A percentile compares a stretch with the other conserved stretches of the same genome.
These are phyloP conservation scores for Candolleomyces eurysporus DNA, from an alignment of 768 basidiomycete species.

Conservation along the genomic window DNA sequence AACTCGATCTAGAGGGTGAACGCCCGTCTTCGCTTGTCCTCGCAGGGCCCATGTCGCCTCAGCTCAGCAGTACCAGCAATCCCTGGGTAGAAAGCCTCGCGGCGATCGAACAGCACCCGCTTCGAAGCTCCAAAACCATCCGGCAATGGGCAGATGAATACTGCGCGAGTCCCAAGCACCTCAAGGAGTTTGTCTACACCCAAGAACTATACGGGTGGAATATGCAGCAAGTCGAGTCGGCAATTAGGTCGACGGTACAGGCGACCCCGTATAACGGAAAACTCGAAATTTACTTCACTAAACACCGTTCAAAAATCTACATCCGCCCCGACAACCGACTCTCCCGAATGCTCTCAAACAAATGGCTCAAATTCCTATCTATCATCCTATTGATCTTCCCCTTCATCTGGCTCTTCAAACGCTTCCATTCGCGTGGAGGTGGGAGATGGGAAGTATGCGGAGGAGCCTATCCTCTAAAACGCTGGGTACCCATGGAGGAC, in stretches of 20 bases:
- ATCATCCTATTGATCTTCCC: slow-evolving; percentile 73
- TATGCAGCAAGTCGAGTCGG: slow-evolving; percentile 36
- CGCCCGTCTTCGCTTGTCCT: not conserved
- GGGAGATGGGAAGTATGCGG: slow-evolving; percentile 77
- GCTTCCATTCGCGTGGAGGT: slow-evolving; percentile 64
- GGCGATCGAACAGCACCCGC: slow-evolving; percentile 17
- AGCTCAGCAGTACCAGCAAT: not conserved
- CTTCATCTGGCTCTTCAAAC: slow-evolving; percentile 77
- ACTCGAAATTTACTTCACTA: slow-evolving; percentile 50
- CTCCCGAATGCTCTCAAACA: slow-evolving; percentile 65
- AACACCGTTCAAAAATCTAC: slow-evolving; percentile 47
- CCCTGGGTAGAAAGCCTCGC: slow-evolving; percentile 7
- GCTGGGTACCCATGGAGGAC: slow-evolving; percentile 32
- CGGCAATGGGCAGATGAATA: slow-evolving; percentile 85
- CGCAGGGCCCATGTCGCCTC: not conserved
- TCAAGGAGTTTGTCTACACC: slow-evolving; percentile 78
- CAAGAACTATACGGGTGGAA: slow-evolving; percentile 61
- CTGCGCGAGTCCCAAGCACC: slow-evolving; percentile 61
- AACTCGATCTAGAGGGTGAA: not conserved
- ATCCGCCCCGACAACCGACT: slow-evolving; percentile 67
- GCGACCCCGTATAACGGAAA: slow-evolving; percentile 44
- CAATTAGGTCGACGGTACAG: slow-evolving; percentile 40
- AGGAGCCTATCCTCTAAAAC: slow-evolving; percentile 71
- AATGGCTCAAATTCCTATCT: slow-evolving; percentile 68
- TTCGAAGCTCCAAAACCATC: slow-evolving; percentile 60